These are phyloP conservation scores for Beauveria medogensis DNA, from an alignment of 2,329 filamentous ascomycete genomes.

Conservation along the genomic window DNA sequence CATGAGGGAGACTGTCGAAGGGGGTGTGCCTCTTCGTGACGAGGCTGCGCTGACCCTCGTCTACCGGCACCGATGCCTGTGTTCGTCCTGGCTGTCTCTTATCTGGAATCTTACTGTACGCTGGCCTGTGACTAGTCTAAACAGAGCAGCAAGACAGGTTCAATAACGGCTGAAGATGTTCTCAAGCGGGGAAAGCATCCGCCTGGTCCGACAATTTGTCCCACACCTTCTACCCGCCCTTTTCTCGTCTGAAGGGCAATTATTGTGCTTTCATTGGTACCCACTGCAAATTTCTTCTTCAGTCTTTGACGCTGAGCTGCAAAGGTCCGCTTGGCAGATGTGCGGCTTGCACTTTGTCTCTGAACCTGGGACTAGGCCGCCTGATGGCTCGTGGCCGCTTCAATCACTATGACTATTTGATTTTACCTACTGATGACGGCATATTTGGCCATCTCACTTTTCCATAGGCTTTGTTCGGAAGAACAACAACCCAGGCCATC, in stretches of 20 bases:
- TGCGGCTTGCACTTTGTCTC: background rate
- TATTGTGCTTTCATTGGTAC: background rate
- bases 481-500: background rate
- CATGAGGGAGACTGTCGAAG: background rate
- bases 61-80: background rate
- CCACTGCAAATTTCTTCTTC: background rate
- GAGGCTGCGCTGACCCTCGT: background rate
- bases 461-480: background rate
- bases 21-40: background rate
- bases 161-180: conserved; percentile 3
- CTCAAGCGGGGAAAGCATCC: conserved; percentile 3
- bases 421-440: background rate
- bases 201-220: background rate
- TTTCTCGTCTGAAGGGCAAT: background rate
- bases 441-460: background rate
- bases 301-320: background rate
- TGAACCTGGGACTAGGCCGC: background rate
- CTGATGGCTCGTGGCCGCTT: background rate
- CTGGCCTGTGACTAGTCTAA: background rate
- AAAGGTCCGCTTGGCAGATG: background rate
- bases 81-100: background rate
- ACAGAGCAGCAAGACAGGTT: background rate
- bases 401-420: background rate
- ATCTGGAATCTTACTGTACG: background rate
- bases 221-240: background rate